Evolutionary conservation across 768 basidiomycete genomes (phyloP), one percentile per base, ranked within the genome.

Genomic region (Naganishia antarctica): DNA sequence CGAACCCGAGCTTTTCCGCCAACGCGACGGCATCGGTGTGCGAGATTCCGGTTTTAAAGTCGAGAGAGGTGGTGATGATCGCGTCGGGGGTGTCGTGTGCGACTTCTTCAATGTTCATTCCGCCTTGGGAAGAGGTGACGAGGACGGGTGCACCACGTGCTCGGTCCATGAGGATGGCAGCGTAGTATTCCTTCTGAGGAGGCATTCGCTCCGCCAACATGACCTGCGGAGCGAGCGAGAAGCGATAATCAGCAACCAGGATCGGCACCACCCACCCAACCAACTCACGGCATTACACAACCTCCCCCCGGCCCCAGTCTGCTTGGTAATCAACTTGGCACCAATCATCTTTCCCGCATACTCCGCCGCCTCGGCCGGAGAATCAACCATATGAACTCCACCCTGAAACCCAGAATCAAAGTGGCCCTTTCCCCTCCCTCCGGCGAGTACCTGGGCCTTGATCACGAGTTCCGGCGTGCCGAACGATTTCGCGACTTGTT

Each of bases 71-170:
- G 48, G 93, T 98, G 73, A 98, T 91, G 79, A 99, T 98, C 43
- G 96, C 89, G 40, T 81, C 80, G 37, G 96, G 96, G 73, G 96
- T 91, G 70, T 93, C 91, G 31, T 90, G 90, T 28, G 96, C 96
- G 49, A 99, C 96, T 73, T 99, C 96, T 78, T 99, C 96, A 74
- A 99, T 99, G 73, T 98, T 98, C 96, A 99, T 99, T 63, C 96
- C 96, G 62, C 96, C 96, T 75, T 97, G 92, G 21, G 83, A 83
- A 46, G 96, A 98, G 21, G 87, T 87, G 60, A 99, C 94, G 49
- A 99, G 84, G 31, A 97, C 96, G 46, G 91, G 89, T 15, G 89
- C 87, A 66, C 91, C 87, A 6, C 87, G 81, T 15, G 84, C 84
- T 70, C 96, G 90, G 82, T 99, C 96, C 74, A 97, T 97, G 61